These are phyloP conservation scores for Erysimum cheiri DNA, from an alignment of 441 rosid genomes.

Conservation along the genomic window DNA sequence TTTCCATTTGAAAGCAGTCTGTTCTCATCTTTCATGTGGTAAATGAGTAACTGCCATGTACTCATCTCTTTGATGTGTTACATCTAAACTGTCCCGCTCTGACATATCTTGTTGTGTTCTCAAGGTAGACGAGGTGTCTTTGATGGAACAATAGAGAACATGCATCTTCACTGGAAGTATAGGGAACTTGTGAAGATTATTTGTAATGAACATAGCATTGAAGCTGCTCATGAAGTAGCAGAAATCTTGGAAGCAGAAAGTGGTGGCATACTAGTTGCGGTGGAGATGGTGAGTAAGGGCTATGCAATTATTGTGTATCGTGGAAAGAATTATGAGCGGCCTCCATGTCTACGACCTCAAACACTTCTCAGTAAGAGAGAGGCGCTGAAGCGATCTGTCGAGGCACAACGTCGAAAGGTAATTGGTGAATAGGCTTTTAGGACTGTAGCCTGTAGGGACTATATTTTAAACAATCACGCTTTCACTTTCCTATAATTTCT, in stretches of 20 bases:
- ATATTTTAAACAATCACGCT: no score
- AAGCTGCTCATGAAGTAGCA: constrained; percentile 73
- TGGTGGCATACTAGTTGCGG: constrained; percentile 92
- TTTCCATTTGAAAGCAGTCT: constrained; percentile 10
- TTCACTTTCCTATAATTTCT: no score
- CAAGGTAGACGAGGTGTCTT: constrained; percentile 90
- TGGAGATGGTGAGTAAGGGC: constrained; percentile 86
- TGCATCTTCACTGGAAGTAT: constrained; percentile 99
- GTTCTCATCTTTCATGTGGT: constrained; percentile 21
- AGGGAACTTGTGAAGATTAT: constrained; percentile 95
- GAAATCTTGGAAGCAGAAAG: constrained; percentile 83
- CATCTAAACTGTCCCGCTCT: constrained; percentile 16
- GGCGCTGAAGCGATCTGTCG: constrained; percentile 83
- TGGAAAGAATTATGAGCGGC: constrained; percentile 91
- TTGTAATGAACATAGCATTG: constrained; percentile 60
- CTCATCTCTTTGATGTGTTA: constrained; percentile 16
- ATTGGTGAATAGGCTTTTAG: no score
- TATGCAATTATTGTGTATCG: constrained; percentile 88
- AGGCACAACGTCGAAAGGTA: constrained; percentile 83
- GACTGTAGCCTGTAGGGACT: no score
- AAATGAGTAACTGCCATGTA: constrained; percentile 30
- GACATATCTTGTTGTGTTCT: constrained; percentile 45
- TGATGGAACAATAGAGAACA: constrained; percentile 89
- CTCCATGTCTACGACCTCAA: constrained; percentile 78
- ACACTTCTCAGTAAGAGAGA: constrained; percentile 81